Conservation (phyloP, 1,284 basidiomycete genomes). For the Schizophyllum commune region DNA sequence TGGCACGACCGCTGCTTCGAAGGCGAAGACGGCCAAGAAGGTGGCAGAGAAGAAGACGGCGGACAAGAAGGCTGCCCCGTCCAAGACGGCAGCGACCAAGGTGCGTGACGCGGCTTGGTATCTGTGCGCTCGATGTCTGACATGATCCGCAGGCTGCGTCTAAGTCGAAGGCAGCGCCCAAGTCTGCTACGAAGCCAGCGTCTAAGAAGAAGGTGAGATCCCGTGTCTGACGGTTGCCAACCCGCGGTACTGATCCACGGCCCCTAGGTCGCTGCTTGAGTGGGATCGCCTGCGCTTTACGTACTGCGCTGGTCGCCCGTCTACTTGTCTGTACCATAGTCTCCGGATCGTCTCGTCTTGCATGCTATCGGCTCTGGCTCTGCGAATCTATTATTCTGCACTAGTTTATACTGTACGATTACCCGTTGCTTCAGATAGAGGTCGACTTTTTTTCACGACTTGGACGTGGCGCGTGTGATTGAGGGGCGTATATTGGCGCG, state of each 20-base stretch:
- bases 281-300: constrained; percentile 11
- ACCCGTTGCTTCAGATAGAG: background rate
- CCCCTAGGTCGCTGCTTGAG: constrained; percentile 18
- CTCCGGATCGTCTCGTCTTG: background rate
- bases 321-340: constrained; percentile 15
- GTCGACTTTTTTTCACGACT: background rate
- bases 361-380: background rate
- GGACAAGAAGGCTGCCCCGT: constrained; percentile 26
- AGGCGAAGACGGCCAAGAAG: constrained; percentile 25
- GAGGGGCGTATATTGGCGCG: background rate
- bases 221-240: constrained; percentile 4
- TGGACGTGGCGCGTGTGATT: background rate
- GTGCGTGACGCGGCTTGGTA: constrained; percentile 13
- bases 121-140: constrained; percentile 6
- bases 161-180: constrained; percentile 16
- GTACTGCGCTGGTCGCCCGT: constrained; percentile 5
- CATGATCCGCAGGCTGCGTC: constrained; percentile 5
- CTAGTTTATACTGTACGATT: background rate
- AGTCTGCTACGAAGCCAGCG: constrained; percentile 25
- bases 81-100: constrained; percentile 26
- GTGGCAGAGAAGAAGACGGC: constrained; percentile 28
- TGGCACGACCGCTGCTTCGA: constrained; percentile 25
- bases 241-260: background rate
- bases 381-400: background rate
- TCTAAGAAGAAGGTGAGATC: constrained; percentile 25